Conservation (phyloP, 192 early-diverging fungal genomes). For the Podila minutissima region DNA sequence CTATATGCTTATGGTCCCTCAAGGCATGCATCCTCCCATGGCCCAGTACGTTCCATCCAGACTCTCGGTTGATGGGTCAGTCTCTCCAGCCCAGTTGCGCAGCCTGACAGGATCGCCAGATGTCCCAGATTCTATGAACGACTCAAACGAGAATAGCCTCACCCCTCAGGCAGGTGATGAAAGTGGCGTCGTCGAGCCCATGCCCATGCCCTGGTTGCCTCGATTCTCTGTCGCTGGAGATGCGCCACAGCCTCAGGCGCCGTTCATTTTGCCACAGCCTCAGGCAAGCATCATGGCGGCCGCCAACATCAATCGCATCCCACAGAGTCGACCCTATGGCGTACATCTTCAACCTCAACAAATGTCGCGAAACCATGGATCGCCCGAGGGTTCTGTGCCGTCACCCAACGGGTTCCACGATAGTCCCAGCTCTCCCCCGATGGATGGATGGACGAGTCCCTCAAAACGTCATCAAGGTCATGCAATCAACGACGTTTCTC, state of each 20-base stretch:
- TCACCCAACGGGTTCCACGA: neutral
- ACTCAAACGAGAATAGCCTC: neutral
- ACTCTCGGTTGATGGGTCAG: constrained; percentile 3
- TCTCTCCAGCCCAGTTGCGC: neutral
- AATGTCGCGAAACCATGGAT: neutral
- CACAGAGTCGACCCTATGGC: constrained; percentile 28
- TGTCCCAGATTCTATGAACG: neutral
- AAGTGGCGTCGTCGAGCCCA: neutral
- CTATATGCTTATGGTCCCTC: constrained; percentile 8
- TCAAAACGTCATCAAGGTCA: neutral
- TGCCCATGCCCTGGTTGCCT: constrained; percentile 36
- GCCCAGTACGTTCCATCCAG: constrained; percentile 12
- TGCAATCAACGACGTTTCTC: too few relatives aligned
- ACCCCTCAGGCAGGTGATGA: neutral
- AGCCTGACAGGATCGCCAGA: neutral
- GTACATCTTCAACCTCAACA: constrained; percentile 24
- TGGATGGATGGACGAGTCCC: neutral
- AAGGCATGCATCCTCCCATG: constrained; percentile 20
- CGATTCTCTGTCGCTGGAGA: constrained; percentile 48
- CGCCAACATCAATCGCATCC: constrained; percentile 31
- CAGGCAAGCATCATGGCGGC: constrained; percentile 36
- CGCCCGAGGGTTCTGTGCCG: neutral
- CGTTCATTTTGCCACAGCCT: constrained; percentile 11
- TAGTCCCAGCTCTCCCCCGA: neutral
- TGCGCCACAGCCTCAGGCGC: constrained; percentile 20